Evolutionary conservation across 352 stramenopile species (phyloP), one percentile per base, ranked within the genome.

Genomic region (Globisporangium acanthophoron): DNA sequence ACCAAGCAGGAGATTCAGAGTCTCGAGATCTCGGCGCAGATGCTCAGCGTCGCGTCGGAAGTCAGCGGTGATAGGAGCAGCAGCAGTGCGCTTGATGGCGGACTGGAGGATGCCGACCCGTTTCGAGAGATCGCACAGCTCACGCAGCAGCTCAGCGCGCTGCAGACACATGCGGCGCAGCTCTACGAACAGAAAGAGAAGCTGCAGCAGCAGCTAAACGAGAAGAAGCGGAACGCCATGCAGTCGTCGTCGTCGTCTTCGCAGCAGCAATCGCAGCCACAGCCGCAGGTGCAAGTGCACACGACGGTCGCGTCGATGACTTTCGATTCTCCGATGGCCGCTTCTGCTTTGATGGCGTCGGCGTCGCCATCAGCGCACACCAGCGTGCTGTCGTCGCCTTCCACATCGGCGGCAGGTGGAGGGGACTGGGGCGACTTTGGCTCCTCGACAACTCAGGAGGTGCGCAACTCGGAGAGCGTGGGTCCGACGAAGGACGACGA

Each of bases 1-100:
- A 55, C 74, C 20, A 83, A 78, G 52, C 77, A 87, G 56, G 80
- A 90, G 52, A 84, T 90, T 31, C 80, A 90, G 60, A 85, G 64
- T 39, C 65, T 88, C 53, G 69, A 90, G 65, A 88, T 88, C 61
- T 65, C 74, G 27, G 71, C 69, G 18, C 73, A 83, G 56, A 90
- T 88, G 77, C 66, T 69, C 29, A 78, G 62, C 44, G 71, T 83
- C 11, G 72, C 73, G 15, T 75, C 73, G 5, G 75, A 87, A 21
- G 3, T 24, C 15, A 48, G 59, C 58, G 33, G 56, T 54, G 18
- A 27, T 27, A 27, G 24, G 24, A 27, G 24, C 24, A 27, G 61
- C 59, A 27, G 41, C 52, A 5, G 43, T 0, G 53, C 47, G 39
- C 18, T 43, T 12, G 46, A 62, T 21, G 16, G 18, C 3, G 41